Conservation (phyloP, 2,329 filamentous ascomycete species). For the Juglanconis sp. region DNA sequence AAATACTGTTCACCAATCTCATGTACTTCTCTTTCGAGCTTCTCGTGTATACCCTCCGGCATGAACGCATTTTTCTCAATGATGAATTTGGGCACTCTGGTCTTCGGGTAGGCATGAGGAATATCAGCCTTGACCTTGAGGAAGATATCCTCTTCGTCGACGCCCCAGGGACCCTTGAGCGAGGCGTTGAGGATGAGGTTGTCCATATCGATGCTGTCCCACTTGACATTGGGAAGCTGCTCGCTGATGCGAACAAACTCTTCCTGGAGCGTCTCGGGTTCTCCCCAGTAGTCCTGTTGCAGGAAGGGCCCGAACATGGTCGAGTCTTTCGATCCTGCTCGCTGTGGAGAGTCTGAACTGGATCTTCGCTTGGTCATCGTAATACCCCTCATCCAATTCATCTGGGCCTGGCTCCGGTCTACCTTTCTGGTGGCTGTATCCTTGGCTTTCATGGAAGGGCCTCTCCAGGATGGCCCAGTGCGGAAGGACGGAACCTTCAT, state of each 20-base stretch:
- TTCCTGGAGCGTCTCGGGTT: slow-evolving; percentile 61
- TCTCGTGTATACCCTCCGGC: slow-evolving; percentile 51
- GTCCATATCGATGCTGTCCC: slow-evolving; percentile 64
- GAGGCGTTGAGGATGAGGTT: slow-evolving; percentile 57
- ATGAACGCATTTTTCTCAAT: slow-evolving; percentile 63
- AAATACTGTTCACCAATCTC: slow-evolving; percentile 55
- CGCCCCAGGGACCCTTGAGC: slow-evolving; percentile 63
- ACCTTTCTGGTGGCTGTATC: slow-evolving; percentile 36
- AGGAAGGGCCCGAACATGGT: slow-evolving; percentile 49
- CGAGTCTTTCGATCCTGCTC: slow-evolving; percentile 52
- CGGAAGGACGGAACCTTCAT: slow-evolving; percentile 37
- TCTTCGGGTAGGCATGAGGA: slow-evolving; percentile 56
- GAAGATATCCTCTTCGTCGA: slow-evolving; percentile 53
- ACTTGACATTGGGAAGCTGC: slow-evolving; percentile 61
- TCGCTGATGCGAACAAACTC: slow-evolving; percentile 61
- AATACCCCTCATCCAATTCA: slow-evolving; percentile 69
- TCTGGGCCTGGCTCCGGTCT: slow-evolving; percentile 53
- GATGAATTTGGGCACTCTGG: slow-evolving; percentile 54
- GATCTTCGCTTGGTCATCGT: slow-evolving; percentile 57
- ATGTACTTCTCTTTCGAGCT: slow-evolving; percentile 53
- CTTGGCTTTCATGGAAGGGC: slow-evolving; percentile 58
- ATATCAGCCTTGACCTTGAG: slow-evolving; percentile 61
- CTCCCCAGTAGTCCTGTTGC: slow-evolving; percentile 56
- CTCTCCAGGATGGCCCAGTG: slow-evolving; percentile 46
- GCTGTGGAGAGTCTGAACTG: slow-evolving; percentile 40